Percentiles rank a stretch among this genome's conserved stretches.
These are phyloP conservation scores for Daldinia eschscholtzii DNA, from an alignment of 2,329 filamentous ascomycete species.

Conservation along the genomic window DNA sequence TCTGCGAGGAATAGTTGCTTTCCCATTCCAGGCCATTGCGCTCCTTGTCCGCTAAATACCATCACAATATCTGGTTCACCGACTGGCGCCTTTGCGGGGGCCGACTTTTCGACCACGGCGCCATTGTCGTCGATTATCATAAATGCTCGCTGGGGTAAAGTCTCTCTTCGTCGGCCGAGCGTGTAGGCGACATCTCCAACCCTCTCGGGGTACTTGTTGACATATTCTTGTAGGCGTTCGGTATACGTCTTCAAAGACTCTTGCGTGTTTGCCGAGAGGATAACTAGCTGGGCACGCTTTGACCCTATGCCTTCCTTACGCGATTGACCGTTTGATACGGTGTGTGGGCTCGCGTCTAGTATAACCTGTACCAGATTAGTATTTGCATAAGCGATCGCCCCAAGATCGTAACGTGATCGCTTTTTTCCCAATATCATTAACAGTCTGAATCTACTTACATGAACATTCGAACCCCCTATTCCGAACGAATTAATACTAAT, in stretches of 20 bases:
- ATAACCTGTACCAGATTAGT: not conserved
- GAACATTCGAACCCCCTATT: slow-evolving; percentile 54
- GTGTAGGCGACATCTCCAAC: not conserved
- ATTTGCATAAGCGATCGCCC: too few species aligned
- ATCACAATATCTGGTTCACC: not conserved
- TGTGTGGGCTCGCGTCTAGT: not conserved
- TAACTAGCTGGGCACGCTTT: not conserved
- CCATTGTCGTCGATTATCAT: not conserved
- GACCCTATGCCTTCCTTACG: not conserved
- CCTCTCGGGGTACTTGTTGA: not conserved
- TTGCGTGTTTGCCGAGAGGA: not conserved
- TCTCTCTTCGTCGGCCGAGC: not conserved
- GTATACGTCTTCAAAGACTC: not conserved
- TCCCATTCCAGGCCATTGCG: slow-evolving; percentile 48
- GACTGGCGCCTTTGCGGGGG: not conserved
- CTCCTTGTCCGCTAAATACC: slow-evolving; percentile 47
- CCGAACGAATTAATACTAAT: slow-evolving; percentile 55
- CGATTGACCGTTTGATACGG: not conserved
- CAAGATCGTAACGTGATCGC: too few species aligned
- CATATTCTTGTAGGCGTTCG: not conserved
- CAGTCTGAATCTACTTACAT: slow-evolving; percentile 34
- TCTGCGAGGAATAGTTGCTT: slow-evolving; percentile 19
- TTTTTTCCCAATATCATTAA: not conserved
- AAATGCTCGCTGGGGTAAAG: not conserved
- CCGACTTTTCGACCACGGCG: not conserved